Percentiles rank a stretch among this genome's conserved stretches.
Conservation (phyloP, 2,329 filamentous ascomycete genomes). For the Neopestalotiopsis sp. region DNA sequence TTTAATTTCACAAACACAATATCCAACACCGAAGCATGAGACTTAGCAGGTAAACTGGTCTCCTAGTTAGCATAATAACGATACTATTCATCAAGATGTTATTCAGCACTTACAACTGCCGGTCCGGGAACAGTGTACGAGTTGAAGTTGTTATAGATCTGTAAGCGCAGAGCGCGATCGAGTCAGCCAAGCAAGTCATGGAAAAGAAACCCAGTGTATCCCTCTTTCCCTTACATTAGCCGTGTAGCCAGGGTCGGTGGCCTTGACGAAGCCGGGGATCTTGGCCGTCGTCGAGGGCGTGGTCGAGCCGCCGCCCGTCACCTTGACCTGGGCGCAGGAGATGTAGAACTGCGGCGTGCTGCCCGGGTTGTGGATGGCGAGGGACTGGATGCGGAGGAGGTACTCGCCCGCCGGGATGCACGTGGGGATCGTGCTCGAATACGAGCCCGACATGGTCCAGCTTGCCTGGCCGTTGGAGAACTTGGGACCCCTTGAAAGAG, state of each 20-base stretch:
- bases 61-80: background rate
- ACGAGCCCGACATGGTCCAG: slow-evolving; percentile 38
- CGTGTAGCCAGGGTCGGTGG: slow-evolving; percentile 45
- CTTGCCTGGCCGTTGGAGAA: slow-evolving; percentile 37
- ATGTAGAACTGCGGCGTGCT: slow-evolving; percentile 52
- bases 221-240: slow-evolving; percentile 1
- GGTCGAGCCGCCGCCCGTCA: slow-evolving; percentile 45
- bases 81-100: background rate
- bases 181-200: background rate
- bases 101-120: slow-evolving; percentile 3
- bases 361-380: slow-evolving; percentile 63
- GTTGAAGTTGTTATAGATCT: slow-evolving; percentile 18
- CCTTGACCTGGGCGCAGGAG: slow-evolving; percentile 50
- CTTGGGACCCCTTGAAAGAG: slow-evolving; percentile 30
- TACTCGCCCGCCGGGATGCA: slow-evolving; percentile 62
- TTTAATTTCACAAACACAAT: background rate
- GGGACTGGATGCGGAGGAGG: slow-evolving; percentile 62
- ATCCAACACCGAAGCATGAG: background rate
- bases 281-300: slow-evolving; percentile 38
- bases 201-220: background rate
- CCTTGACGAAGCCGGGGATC: slow-evolving; percentile 49
- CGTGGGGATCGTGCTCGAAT: slow-evolving; percentile 51
- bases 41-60: slow-evolving; percentile 12
- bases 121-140: slow-evolving; percentile 16
- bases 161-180: background rate